Conservation (phyloP, 345 rosid species). For the Limnanthes douglasii region DNA sequence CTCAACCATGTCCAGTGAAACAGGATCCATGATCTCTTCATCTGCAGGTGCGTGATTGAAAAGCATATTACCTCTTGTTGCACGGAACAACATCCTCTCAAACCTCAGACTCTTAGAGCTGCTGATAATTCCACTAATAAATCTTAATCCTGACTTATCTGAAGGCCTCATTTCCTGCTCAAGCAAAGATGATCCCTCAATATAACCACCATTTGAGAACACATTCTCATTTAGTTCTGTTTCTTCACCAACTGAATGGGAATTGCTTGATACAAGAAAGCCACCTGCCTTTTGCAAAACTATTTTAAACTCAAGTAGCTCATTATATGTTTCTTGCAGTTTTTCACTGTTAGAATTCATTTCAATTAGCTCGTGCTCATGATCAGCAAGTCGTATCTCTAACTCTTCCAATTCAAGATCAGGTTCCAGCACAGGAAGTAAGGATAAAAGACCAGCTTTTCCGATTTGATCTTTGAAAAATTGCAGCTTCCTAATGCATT, state of each 20-base stretch:
- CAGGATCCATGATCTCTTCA: slow-evolving; percentile 88
- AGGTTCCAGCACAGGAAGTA: too few species aligned
- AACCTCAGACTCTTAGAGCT: slow-evolving; percentile 54
- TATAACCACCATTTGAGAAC: slow-evolving; percentile 26
- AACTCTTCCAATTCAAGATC: too few species aligned
- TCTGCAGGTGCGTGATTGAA: slow-evolving; percentile 83
- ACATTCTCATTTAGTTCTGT: slow-evolving; percentile 68
- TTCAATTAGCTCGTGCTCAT: slow-evolving; percentile 83
- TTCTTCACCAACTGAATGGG: slow-evolving; percentile 48
- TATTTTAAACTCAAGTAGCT: slow-evolving; percentile 85
- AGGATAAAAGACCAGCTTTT: too few species aligned
- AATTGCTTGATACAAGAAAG: slow-evolving; percentile 69
- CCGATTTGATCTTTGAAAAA: too few species aligned
- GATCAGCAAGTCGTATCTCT: slow-evolving; percentile 83
- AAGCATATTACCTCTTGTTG: slow-evolving; percentile 98
- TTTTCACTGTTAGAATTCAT: slow-evolving; percentile 88
- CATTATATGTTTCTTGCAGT: slow-evolving; percentile 77
- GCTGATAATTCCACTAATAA: slow-evolving; percentile 77
- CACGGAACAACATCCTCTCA: slow-evolving; percentile 94
- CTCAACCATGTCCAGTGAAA: slow-evolving; percentile 72
- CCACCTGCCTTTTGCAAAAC: slow-evolving; percentile 78
- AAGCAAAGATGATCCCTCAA: slow-evolving; percentile 50
- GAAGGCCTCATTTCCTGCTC: slow-evolving; percentile 71
- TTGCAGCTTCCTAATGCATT: too few species aligned
- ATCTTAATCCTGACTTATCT: slow-evolving; percentile 70